Percentiles rank a stretch among this genome's conserved stretches.
Conservation (phyloP, 345 rosid species). For the Brassica incana region DNA sequence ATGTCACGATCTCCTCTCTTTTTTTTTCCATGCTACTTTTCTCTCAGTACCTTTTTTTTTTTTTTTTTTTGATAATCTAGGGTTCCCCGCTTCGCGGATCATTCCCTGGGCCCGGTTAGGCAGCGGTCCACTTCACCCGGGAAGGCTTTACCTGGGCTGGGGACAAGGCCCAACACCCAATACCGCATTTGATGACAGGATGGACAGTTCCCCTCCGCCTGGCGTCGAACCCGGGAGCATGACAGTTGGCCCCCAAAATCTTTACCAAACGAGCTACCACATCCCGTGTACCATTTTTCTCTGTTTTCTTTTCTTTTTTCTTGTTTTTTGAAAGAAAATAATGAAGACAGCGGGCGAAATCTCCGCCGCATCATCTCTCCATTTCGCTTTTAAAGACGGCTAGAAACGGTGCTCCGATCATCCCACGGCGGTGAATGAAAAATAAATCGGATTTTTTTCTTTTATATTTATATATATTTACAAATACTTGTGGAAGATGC, state of each 20-base stretch:
- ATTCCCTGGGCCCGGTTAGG: too few species aligned
- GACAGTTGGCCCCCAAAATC: too few species aligned
- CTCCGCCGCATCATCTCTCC: constrained; percentile 41
- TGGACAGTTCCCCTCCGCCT: too few species aligned
- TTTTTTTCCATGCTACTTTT: background rate
- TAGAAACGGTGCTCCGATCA: constrained; percentile 32
- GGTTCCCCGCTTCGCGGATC: too few species aligned
- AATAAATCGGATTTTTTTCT: constrained; percentile 12
- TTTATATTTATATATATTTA: background rate
- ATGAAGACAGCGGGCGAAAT: constrained; percentile 41
- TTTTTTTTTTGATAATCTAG: too few species aligned
- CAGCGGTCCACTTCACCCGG: too few species aligned
- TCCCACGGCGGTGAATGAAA: constrained; percentile 10
- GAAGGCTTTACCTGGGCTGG: too few species aligned
- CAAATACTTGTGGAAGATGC: constrained; percentile 3
- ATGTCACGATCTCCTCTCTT: constrained; percentile 5
- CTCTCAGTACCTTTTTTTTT: constrained; percentile 4
- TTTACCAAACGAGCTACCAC: too few species aligned
- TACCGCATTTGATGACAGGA: too few species aligned
- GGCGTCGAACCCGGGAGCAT: too few species aligned
- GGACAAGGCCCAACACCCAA: too few species aligned
- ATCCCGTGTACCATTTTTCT: constrained; percentile 16
- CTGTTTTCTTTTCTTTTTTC: background rate
- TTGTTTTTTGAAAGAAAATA: background rate
- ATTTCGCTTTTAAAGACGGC: constrained; percentile 19